A percentile compares a stretch with the other conserved stretches of the same genome.
phyloP scores from a whole-genome alignment of 305 asterid species.

The Fraxinus sp. region DNA sequence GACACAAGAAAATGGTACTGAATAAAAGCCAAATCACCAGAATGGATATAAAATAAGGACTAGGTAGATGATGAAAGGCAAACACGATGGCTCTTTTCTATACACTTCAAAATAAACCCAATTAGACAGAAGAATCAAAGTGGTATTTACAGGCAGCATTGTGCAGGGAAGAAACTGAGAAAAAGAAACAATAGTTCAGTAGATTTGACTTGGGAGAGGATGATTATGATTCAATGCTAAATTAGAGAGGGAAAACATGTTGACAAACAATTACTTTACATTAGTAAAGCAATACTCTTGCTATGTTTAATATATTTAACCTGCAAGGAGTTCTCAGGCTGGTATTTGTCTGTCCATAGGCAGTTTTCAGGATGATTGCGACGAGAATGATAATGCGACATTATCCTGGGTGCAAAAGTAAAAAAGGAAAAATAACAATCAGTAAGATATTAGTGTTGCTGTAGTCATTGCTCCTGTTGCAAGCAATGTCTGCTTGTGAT shows the following conservation, averaged over 20 bases:
- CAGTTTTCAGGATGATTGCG: constrained; percentile 50
- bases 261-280: neutral
- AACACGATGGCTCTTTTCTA: constrained; percentile 2
- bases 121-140: constrained; percentile 13
- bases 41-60: constrained; percentile 18
- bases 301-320: constrained; percentile 39
- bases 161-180: constrained; percentile 8
- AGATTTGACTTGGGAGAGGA: neutral
- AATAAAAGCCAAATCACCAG: neutral
- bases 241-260: neutral
- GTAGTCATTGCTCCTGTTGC: neutral
- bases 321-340: constrained; percentile 79
- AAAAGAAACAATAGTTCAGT: neutral
- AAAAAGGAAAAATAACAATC: constrained; percentile 12
- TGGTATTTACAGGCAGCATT: neutral
- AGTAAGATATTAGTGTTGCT: constrained; percentile 23
- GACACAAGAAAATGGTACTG: constrained; percentile 21
- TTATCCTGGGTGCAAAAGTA: constrained; percentile 41
- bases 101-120: neutral
- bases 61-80: constrained; percentile 4
- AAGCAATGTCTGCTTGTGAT: neutral
- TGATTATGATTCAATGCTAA: constrained; percentile 3
- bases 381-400: constrained; percentile 47
- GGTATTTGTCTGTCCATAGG: constrained; percentile 91
- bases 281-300: neutral